phyloP scores from a whole-genome alignment of 1,139 yeast genomes.

The Taphrina wiesneri region DNA sequence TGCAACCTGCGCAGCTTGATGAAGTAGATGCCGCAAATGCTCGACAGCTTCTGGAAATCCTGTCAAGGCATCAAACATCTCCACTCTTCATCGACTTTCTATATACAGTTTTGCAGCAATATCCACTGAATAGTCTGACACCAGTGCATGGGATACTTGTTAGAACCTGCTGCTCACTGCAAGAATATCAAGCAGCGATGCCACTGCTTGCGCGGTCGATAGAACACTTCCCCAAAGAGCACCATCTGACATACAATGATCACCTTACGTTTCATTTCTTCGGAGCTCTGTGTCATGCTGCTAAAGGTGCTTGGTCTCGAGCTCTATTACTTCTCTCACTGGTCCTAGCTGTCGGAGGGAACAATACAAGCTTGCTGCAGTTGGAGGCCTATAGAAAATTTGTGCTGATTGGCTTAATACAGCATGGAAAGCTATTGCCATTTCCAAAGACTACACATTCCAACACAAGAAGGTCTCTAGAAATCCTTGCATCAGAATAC shows the following conservation, averaged over 20 bases:
- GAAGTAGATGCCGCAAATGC: not conserved
- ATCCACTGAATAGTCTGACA: slow-evolving; percentile 9
- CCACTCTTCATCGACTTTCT: not conserved
- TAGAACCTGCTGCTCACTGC: slow-evolving; percentile 6
- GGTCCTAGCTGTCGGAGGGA: slow-evolving; percentile 39
- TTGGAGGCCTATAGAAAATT: slow-evolving; percentile 38
- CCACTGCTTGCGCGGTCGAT: slow-evolving; percentile 5
- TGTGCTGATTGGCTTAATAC: slow-evolving; percentile 37
- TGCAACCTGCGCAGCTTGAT: slow-evolving; percentile 2
- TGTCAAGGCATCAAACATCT: not conserved
- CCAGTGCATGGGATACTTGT: slow-evolving; percentile 16
- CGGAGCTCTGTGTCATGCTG: slow-evolving; percentile 40
- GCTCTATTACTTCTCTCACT: slow-evolving; percentile 42
- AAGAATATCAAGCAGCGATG: slow-evolving; percentile 4
- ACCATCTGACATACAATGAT: slow-evolving; percentile 35
- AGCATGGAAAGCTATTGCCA: slow-evolving; percentile 33
- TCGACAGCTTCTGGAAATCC: slow-evolving; percentile 1
- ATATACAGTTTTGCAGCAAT: not conserved
- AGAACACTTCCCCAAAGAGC: slow-evolving; percentile 12
- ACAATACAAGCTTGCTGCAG: slow-evolving; percentile 34
- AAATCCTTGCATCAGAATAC: slow-evolving; percentile 5
- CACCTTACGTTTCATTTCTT: slow-evolving; percentile 41
- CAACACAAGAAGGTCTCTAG: not conserved
- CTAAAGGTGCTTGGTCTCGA: slow-evolving; percentile 38
- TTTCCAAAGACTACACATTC: not conserved